Conservation (phyloP, 2,329 filamentous ascomycete genomes). For the Magnaporthiopsis incrustans region DNA sequence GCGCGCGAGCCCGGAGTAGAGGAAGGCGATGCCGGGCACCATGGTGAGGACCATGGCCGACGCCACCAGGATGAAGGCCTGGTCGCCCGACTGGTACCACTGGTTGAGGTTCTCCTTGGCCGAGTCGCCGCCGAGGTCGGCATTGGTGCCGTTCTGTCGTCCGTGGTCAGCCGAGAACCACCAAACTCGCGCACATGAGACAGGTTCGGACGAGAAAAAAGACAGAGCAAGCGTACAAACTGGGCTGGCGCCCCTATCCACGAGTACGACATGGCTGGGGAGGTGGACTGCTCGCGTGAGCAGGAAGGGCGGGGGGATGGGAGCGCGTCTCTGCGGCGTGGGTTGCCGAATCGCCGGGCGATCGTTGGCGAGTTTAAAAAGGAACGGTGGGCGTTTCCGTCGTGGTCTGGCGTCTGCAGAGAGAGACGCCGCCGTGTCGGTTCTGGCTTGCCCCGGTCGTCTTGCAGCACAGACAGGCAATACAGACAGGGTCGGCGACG, state of each 20-base stretch:
- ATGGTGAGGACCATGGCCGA: constrained; percentile 94
- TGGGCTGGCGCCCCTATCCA: constrained; percentile 48
- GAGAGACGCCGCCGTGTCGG: no score
- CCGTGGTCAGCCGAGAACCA: neutral
- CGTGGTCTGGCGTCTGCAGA: no score
- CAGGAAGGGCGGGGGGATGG: no score
- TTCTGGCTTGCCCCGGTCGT: no score
- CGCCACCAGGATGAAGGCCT: constrained; percentile 84
- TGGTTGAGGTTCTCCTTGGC: constrained; percentile 85
- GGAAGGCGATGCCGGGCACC: constrained; percentile 92
- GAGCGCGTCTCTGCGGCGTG: no score
- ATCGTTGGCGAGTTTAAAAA: no score
- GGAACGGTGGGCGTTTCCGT: no score
- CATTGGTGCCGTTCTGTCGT: constrained; percentile 49
- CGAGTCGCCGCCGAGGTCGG: constrained; percentile 65
- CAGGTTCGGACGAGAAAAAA: neutral
- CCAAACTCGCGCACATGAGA: no score
- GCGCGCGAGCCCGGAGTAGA: constrained; percentile 95
- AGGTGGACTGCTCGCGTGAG: neutral
- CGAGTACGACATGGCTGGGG: constrained; percentile 46
- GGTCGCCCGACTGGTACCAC: constrained; percentile 88
- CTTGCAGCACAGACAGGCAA: no score
- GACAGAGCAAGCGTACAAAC: constrained; percentile 26
- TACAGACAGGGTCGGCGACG: neutral
- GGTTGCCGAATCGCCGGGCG: no score